A percentile compares a stretch with the other conserved stretches of the same genome.
Evolutionary conservation across 257 asterid species (phyloP).

Genomic region (Leptodermis oblonga): DNA sequence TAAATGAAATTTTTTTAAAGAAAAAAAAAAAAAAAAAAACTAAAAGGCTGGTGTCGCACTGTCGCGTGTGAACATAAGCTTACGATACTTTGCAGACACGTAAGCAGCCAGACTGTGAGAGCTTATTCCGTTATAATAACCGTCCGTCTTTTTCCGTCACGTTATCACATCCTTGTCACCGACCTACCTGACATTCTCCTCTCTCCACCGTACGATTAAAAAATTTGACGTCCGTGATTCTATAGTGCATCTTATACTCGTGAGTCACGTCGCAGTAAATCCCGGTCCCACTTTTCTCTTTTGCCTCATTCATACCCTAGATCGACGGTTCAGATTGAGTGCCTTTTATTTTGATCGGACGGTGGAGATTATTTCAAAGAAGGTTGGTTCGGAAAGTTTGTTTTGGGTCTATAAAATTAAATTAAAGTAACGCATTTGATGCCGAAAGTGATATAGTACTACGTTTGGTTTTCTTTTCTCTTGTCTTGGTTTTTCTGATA

Average conservation of each 20-base stretch:
- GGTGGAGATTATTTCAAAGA: background rate
- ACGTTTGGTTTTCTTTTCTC: too few species aligned
- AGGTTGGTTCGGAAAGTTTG: conserved; percentile 13
- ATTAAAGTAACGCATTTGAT: conserved; percentile 3
- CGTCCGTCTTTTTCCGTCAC: conserved; percentile 35
- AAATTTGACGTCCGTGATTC: conserved; percentile 29
- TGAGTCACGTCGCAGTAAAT: conserved; percentile 23
- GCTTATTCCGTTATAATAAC: conserved; percentile 4
- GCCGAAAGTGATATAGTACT: background rate
- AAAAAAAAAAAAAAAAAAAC: background rate
- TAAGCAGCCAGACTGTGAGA: conserved; percentile 14
- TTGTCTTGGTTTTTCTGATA: conserved; percentile 3
- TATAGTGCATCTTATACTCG: conserved; percentile 13
- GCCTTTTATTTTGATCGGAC: conserved; percentile 8
- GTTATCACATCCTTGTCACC: conserved; percentile 35
- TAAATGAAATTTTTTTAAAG: too few species aligned
- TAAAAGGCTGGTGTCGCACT: conserved; percentile 12
- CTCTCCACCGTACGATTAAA: conserved; percentile 26
- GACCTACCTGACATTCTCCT: conserved; percentile 1
- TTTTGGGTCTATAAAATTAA: conserved; percentile 14
- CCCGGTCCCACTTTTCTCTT: conserved; percentile 15
- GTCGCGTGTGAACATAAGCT: conserved; percentile 41
- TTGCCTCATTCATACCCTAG: conserved; percentile 11
- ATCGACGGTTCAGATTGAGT: conserved; percentile 17
- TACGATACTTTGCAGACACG: conserved; percentile 50